Conservation (phyloP, 768 basidiomycete species). For the Mycena rosella region DNA sequence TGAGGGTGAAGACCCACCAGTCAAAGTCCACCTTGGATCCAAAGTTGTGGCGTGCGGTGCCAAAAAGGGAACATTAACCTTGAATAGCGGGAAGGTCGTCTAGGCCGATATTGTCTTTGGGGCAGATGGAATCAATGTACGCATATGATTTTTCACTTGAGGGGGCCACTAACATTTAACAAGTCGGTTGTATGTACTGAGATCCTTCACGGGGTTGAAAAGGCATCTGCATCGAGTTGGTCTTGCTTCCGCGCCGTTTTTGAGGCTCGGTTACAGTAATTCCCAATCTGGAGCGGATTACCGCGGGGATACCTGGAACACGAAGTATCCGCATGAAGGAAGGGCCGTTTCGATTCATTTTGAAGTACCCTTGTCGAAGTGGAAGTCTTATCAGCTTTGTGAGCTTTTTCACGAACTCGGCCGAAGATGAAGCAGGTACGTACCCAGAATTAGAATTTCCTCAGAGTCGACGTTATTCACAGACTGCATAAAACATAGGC, state of each 20-base stretch:
- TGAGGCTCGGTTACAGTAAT: background rate
- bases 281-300: constrained; percentile 11
- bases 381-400: constrained; percentile 10
- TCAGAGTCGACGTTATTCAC: no score
- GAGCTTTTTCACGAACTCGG: background rate
- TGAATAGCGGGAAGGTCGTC: constrained; percentile 50
- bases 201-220: background rate
- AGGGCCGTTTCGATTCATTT: background rate
- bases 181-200: background rate
- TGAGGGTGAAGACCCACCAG: background rate
- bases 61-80: constrained; percentile 44
- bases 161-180: background rate
- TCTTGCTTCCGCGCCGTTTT: constrained; percentile 16
- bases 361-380: constrained; percentile 6
- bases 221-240: background rate
- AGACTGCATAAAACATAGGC: background rate
- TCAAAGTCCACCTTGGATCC: constrained; percentile 38
- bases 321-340: background rate
- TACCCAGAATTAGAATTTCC: no score
- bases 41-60: constrained; percentile 43
- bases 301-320: background rate
- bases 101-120: constrained; percentile 50
- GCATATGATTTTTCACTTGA: background rate
- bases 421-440: no score
- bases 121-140: constrained; percentile 46